Percentiles rank a stretch among this genome's conserved stretches.
phyloP scores from a whole-genome alignment of 805 yeast genomes.

The Saccharomycopsis sp. region DNA sequence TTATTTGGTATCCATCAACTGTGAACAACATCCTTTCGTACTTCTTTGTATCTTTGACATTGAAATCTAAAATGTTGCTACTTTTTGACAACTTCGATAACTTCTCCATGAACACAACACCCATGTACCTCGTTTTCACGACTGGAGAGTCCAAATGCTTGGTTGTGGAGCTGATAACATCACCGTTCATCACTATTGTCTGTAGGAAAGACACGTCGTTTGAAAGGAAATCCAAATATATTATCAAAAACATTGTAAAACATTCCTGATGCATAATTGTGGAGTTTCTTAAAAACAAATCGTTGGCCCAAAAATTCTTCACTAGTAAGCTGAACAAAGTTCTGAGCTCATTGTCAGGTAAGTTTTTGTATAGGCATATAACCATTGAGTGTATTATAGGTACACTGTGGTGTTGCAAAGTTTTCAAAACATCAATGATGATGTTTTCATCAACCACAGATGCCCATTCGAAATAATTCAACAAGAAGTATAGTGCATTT shows the following conservation, averaged over 20 bases:
- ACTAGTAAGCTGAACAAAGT: neutral
- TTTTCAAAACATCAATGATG: too few species aligned
- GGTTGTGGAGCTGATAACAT: slow-evolving; percentile 8
- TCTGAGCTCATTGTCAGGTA: too few species aligned
- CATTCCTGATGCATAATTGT: slow-evolving; percentile 9
- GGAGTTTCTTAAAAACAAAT: slow-evolving; percentile 5
- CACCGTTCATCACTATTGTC: too few species aligned
- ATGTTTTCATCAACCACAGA: neutral
- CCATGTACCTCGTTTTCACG: slow-evolving; percentile 13
- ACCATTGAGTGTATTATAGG: too few species aligned
- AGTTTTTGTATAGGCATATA: too few species aligned
- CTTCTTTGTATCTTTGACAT: slow-evolving; percentile 8
- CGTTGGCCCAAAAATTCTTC: neutral
- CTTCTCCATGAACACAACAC: slow-evolving; percentile 16
- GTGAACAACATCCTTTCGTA: slow-evolving; percentile 6
- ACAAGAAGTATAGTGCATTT: neutral
- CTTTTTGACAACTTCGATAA: slow-evolving; percentile 5
- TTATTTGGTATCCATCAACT: slow-evolving; percentile 1
- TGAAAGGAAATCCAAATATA: too few species aligned
- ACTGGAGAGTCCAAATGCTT: slow-evolving; percentile 15
- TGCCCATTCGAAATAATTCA: too few species aligned
- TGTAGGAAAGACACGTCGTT: too few species aligned
- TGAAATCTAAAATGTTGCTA: slow-evolving; percentile 8
- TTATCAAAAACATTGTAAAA: slow-evolving; percentile 10
- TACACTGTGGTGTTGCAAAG: too few species aligned